Evolutionary conservation across 2,329 filamentous ascomycete species (phyloP), one percentile per base, ranked within the genome.

Genomic region (Venturia asperata): DNA sequence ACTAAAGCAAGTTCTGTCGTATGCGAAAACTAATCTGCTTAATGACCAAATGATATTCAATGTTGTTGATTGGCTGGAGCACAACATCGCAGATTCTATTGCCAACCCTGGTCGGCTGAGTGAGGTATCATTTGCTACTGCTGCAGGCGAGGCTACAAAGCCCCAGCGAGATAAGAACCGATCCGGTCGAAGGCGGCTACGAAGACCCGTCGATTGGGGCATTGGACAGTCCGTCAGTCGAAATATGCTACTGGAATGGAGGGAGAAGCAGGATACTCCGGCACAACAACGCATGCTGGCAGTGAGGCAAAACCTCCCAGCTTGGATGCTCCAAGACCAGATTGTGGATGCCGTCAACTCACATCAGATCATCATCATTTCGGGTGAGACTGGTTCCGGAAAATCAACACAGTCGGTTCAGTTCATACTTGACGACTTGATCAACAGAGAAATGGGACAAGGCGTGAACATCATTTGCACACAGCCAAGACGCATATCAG

Each of bases 331-430:
- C 70, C 87, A 85, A 70, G 87, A 93, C 24, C 80, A 83, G 1
- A 90, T 99, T 39, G 85, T 97, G 11, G 75, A 83, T 24, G 89
- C 90, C 0, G 90, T 99, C 61, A 83, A 83, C 52, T 79, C 82
- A 5, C 86, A 93, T 71, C 88, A 97, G 75, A 92, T 99, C 62
- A 96, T 91, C 0, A 97, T 99, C 71, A 94, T 99, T 70, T 95
- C 92, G 55, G 94, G 94, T 70, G 94, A 97, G 77, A 99, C 94
- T 4, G 94, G 94, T 64, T 96, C 91, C 21, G 94, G 94, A 72
- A 99, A 99, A 77, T 96, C 91, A 61, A 97, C 94, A 0, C 94
- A 99, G 75, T 94, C 91, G 2, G 91, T 97, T 42, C 94, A 99
- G 74, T 99, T 97, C 75, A 83, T 99, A 55, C 81, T 99, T 1